Conservation (phyloP, 257 asterid genomes). For the Knoxia roxburghii region DNA sequence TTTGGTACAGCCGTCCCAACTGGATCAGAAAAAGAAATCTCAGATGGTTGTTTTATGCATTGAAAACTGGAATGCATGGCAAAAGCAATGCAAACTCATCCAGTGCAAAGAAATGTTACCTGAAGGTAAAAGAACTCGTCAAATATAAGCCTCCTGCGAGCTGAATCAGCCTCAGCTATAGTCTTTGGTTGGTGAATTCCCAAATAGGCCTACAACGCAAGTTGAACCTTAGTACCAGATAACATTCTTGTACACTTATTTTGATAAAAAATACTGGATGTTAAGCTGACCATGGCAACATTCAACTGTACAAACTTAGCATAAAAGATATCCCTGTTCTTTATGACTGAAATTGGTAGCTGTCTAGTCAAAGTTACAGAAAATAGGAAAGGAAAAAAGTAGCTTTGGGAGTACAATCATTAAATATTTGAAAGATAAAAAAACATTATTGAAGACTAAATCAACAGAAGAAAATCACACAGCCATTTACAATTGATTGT, state of each 20-base stretch:
- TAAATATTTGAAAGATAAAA: not conserved
- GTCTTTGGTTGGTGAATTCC: constrained; percentile 87
- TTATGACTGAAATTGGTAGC: not conserved
- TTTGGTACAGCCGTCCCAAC: constrained; percentile 85
- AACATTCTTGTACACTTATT: not conserved
- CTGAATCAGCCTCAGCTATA: constrained; percentile 67
- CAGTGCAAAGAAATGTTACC: constrained; percentile 35
- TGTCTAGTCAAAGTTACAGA: not conserved
- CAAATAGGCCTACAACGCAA: constrained; percentile 61
- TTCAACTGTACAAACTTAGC: not conserved
- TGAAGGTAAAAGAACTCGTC: constrained; percentile 96
- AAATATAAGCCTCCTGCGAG: constrained; percentile 92
- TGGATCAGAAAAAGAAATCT: constrained; percentile 13
- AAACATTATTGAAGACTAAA: not conserved
- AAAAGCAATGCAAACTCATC: not conserved
- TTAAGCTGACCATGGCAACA: not conserved
- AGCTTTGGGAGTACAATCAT: not conserved
- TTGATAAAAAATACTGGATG: not conserved
- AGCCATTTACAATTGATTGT: not conserved
- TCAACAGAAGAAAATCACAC: not conserved
- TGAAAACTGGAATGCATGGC: not conserved
- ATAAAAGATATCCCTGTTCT: not conserved
- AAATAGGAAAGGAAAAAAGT: not conserved
- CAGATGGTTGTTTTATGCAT: not conserved
- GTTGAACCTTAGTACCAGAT: not conserved